phyloP scores from a whole-genome alignment of 768 basidiomycete species.

The Macrolepiota dolichaula region DNA sequence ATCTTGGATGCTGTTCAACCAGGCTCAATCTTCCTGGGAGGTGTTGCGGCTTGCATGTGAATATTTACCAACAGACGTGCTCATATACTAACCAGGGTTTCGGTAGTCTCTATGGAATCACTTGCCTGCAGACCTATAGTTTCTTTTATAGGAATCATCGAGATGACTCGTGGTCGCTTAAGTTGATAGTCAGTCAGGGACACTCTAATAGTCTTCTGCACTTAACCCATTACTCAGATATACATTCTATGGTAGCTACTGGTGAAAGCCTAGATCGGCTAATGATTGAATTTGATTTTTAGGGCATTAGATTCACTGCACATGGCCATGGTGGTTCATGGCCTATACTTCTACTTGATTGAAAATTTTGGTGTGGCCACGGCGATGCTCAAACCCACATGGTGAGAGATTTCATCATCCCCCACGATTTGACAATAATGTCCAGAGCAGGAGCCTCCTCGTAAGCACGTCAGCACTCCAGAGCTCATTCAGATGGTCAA shows the following conservation, averaged over 20 bases:
- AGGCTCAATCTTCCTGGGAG: not conserved
- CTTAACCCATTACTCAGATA: constrained; percentile 15
- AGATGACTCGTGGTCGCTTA: constrained; percentile 27
- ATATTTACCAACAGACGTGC: not conserved
- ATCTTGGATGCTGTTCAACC: not conserved
- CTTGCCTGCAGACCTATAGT: constrained; percentile 35
- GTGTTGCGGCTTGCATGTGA: not conserved
- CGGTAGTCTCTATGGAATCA: constrained; percentile 39
- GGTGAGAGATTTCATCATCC: constrained; percentile 17
- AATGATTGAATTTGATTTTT: not conserved
- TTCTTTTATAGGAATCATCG: constrained; percentile 31
- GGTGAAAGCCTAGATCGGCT: too few relatives aligned
- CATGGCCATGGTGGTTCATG: constrained; percentile 28
- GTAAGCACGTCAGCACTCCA: not conserved
- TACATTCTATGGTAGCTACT: constrained; percentile 22
- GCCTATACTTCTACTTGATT: constrained; percentile 34
- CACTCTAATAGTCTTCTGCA: not conserved
- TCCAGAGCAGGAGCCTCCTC: not conserved
- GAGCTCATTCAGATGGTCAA: not conserved
- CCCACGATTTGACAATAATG: not conserved
- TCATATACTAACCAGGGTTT: not conserved
- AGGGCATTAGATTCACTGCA: constrained; percentile 35
- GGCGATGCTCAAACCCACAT: constrained; percentile 23
- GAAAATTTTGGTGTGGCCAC: constrained; percentile 27
- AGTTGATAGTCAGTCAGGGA: constrained; percentile 25